These are phyloP conservation scores for Sonneratia caseolaris DNA, from an alignment of 345 rosid genomes.

Conservation along the genomic window DNA sequence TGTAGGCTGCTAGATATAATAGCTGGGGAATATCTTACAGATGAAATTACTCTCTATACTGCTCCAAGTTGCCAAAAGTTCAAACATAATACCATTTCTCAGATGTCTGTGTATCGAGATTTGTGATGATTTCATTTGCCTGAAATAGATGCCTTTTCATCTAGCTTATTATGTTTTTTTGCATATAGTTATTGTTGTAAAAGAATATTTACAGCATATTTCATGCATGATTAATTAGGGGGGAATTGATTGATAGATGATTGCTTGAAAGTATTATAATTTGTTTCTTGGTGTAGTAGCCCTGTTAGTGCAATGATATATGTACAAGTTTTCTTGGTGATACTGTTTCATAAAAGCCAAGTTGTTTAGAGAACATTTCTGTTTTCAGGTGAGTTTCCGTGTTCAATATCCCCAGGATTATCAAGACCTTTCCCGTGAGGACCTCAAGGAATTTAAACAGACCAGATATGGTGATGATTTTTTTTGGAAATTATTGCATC, in stretches of 20 bases:
- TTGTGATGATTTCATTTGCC: neutral
- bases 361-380: slow-evolving; percentile 6
- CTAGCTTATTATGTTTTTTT: neutral
- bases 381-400: slow-evolving; percentile 75
- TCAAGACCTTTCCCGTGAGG: slow-evolving; percentile 81
- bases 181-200: neutral
- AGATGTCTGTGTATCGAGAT: neutral
- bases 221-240: neutral
- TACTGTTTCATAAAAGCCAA: neutral
- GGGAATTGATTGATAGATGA: neutral
- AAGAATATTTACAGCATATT: neutral
- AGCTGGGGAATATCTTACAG: neutral
- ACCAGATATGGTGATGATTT: slow-evolving; percentile 80
- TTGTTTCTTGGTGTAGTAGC: neutral
- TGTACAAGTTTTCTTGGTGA: neutral
- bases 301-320: neutral
- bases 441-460: slow-evolving; percentile 94
- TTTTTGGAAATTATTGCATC: neutral
- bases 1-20: neutral
- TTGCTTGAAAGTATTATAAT: neutral
- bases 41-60: neutral
- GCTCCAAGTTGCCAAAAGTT: neutral
- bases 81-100: neutral
- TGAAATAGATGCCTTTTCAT: neutral
- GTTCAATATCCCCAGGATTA: slow-evolving; percentile 89